Evolutionary conservation across 208 protist species (phyloP).

Genomic region (Crithidia fasciculata): DNA sequence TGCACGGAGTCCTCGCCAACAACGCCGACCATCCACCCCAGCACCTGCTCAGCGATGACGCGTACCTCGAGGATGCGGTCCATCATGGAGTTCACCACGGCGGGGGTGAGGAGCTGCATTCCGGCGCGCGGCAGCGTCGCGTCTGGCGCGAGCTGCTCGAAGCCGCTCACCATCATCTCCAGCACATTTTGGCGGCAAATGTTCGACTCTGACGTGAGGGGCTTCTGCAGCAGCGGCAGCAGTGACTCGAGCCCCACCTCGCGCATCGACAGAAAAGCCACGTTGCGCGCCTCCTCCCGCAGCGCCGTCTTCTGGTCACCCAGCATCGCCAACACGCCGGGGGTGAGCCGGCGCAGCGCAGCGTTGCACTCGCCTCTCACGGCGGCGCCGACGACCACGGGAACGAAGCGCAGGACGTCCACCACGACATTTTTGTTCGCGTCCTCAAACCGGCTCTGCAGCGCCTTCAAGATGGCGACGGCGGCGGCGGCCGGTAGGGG

Average conservation of each 20-base stretch:
- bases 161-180: slow-evolving; percentile 74
- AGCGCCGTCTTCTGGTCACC: slow-evolving; percentile 82
- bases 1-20: slow-evolving; percentile 70
- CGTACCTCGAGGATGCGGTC: slow-evolving; percentile 87
- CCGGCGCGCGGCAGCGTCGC: slow-evolving; percentile 46
- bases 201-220: slow-evolving; percentile 80
- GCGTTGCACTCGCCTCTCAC: slow-evolving; percentile 40
- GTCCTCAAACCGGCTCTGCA: slow-evolving; percentile 79
- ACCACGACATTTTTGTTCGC: slow-evolving; percentile 89
- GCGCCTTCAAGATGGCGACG: slow-evolving; percentile 55
- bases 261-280: slow-evolving; percentile 60
- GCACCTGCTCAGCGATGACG: slow-evolving; percentile 70
- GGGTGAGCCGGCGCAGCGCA: slow-evolving; percentile 59
- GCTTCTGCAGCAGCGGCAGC: slow-evolving; percentile 72
- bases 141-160: slow-evolving; percentile 53
- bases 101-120: slow-evolving; percentile 57
- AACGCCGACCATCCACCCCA: slow-evolving; percentile 68
- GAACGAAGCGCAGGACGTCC: slow-evolving; percentile 79
- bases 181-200: slow-evolving; percentile 74
- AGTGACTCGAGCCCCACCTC: slow-evolving; percentile 68
- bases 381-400: slow-evolving; percentile 60
- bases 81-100: slow-evolving; percentile 74
- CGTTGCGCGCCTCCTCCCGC: slow-evolving; percentile 75
- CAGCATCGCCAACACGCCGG: slow-evolving; percentile 70
- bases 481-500: slow-evolving; percentile 45